Percentiles rank a stretch among this genome's conserved stretches.
These are phyloP conservation scores for Aspergillus heteromorphus DNA, from an alignment of 495 filamentous ascomycete genomes.

Conservation along the genomic window DNA sequence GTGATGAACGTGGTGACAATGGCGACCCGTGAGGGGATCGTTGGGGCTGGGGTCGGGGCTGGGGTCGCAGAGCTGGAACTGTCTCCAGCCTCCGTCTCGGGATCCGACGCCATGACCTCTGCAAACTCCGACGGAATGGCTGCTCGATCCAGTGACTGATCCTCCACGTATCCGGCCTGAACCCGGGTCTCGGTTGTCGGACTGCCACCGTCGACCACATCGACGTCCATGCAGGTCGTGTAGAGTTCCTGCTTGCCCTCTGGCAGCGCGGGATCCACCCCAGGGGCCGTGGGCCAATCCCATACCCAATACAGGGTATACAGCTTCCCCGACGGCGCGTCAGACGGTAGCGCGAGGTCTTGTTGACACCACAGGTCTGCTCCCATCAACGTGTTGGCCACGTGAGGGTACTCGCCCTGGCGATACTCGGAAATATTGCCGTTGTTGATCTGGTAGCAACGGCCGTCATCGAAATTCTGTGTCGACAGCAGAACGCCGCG, in stretches of 20 bases:
- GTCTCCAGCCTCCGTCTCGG: background rate
- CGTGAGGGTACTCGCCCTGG: constrained; percentile 44
- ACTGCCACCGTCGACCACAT: constrained; percentile 39
- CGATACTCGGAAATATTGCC: constrained; percentile 49
- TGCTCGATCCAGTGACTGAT: constrained; percentile 33
- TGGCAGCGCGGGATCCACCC: constrained; percentile 38
- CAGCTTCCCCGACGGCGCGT: constrained; percentile 44
- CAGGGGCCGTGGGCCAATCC: constrained; percentile 69
- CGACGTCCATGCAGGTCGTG: constrained; percentile 75
- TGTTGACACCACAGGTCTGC: constrained; percentile 68
- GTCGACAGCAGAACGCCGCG: constrained; percentile 67
- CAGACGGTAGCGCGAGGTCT: constrained; percentile 62
- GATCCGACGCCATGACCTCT: constrained; percentile 12
- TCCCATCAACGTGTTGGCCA: constrained; percentile 38
- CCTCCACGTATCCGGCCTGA: constrained; percentile 19
- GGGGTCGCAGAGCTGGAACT: background rate
- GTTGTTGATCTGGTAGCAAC: constrained; percentile 68
- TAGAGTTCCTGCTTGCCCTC: constrained; percentile 65
- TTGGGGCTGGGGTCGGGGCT: background rate
- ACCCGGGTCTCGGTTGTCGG: constrained; percentile 10
- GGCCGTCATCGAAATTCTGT: constrained; percentile 75
- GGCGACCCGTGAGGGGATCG: background rate
- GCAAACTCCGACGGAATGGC: constrained; percentile 35
- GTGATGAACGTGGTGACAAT: constrained; percentile 20
- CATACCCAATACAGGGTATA: constrained; percentile 89